Evolutionary conservation across 768 basidiomycete species (phyloP).

Genomic region (Suillus paluster): DNA sequence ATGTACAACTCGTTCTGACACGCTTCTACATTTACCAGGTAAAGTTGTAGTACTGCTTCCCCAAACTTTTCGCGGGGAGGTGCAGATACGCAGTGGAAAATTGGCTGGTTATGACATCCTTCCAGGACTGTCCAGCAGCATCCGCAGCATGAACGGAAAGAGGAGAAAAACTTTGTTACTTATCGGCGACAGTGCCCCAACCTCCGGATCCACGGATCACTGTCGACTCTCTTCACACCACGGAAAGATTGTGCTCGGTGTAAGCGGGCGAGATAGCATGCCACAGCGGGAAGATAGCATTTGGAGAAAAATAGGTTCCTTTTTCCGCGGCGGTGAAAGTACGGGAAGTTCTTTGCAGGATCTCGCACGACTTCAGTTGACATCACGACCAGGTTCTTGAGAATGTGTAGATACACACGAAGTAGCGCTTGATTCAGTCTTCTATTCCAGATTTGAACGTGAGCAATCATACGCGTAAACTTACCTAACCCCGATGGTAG

Average conservation of each 20-base stretch:
- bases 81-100: conserved; percentile 36
- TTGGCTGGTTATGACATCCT: conserved; percentile 40
- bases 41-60: conserved; percentile 42
- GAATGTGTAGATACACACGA: conserved; percentile 15
- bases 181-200: conserved; percentile 25
- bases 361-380: conserved; percentile 9
- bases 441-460: conserved; percentile 16
- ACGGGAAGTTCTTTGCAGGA: conserved; percentile 16
- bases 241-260: conserved; percentile 48
- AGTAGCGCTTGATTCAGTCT: conserved; percentile 6
- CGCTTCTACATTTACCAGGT: conserved; percentile 27
- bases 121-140: conserved; percentile 34
- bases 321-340: conserved; percentile 12
- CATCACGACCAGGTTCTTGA: conserved; percentile 13
- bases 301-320: conserved; percentile 44
- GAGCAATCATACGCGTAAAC: conserved; percentile 11
- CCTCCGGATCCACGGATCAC: conserved; percentile 38
- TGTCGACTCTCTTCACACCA: conserved; percentile 42
- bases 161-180: neutral
- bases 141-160: conserved; percentile 34
- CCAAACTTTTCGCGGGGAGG: conserved; percentile 40
- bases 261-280: conserved; percentile 42
- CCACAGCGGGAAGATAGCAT: conserved; percentile 36
- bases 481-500: conserved; percentile 28
- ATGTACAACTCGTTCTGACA: conserved; percentile 4